A percentile compares a stretch with the other conserved stretches of the same genome.
These are phyloP conservation scores for Echites panduratus DNA, from an alignment of 257 asterid species.

Conservation along the genomic window DNA sequence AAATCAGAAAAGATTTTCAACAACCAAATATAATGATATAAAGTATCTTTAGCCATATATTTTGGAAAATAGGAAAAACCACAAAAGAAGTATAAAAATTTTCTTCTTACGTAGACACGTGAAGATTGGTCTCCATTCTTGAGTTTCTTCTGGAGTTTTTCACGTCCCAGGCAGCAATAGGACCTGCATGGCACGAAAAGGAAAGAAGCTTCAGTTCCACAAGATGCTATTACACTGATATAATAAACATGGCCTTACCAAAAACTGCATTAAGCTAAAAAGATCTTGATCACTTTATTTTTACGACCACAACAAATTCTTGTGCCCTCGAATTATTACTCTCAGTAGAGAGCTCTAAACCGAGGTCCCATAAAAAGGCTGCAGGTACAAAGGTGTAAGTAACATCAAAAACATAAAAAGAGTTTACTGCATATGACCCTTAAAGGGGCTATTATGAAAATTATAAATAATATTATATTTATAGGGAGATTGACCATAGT, in stretches of 20 bases:
- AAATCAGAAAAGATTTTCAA: slow-evolving; percentile 12
- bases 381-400: too few relatives aligned
- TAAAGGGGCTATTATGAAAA: too few relatives aligned
- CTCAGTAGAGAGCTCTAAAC: background rate
- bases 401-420: too few relatives aligned
- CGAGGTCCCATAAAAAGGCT: too few relatives aligned
- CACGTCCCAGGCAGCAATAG: slow-evolving; percentile 36
- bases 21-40: slow-evolving; percentile 6
- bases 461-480: too few relatives aligned
- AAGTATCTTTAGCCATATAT: background rate
- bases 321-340: background rate
- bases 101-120: slow-evolving; percentile 37
- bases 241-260: background rate
- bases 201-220: background rate
- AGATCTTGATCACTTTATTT: background rate
- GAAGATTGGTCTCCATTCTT: slow-evolving; percentile 32
- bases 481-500: too few relatives aligned
- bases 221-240: background rate
- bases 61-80: background rate
- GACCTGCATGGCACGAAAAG: background rate
- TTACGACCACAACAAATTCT: background rate
- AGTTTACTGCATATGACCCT: too few relatives aligned
- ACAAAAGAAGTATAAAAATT: background rate
- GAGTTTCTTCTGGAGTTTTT: slow-evolving; percentile 37
- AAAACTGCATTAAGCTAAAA: background rate